Conservation (phyloP, 305 asterid genomes). For the Fraxinus angustifolia region DNA sequence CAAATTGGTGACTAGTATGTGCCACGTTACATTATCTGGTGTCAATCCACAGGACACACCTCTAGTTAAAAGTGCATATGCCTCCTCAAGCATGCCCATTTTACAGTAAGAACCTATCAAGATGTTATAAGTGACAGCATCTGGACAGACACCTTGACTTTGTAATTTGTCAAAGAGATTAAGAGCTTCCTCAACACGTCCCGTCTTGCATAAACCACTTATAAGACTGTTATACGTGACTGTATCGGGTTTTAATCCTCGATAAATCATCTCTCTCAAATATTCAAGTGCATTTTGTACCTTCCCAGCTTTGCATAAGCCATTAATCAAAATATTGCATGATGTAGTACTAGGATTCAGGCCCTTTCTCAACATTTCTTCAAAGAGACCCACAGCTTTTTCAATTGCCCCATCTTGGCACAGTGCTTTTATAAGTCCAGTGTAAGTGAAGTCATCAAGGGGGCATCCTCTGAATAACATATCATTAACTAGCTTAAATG, state of each 20-base stretch:
- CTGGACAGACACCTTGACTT: not conserved
- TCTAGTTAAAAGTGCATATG: not conserved
- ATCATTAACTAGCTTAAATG: not conserved
- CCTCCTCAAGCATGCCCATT: not conserved
- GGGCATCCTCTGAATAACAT: constrained; percentile 1
- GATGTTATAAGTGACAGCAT: constrained; percentile 1
- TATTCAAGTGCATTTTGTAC: not conserved
- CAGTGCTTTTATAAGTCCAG: not conserved
- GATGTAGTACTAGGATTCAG: not conserved
- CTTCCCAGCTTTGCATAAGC: not conserved
- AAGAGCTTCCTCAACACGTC: not conserved
- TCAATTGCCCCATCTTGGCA: not conserved
- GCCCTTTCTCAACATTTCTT: constrained; percentile 2
- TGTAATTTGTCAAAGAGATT: not conserved
- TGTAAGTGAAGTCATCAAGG: not conserved
- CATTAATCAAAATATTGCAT: not conserved
- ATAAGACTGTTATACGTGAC: not conserved
- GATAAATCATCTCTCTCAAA: constrained; percentile 2
- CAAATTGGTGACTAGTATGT: not conserved
- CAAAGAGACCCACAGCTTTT: constrained; percentile 1
- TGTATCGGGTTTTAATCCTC: not conserved
- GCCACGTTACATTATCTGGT: not conserved
- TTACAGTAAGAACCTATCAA: not conserved
- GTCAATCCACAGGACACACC: not conserved
- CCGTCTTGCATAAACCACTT: not conserved